Percentiles rank a stretch among this genome's conserved stretches.
Conservation (phyloP, 306 rosid genomes). For the apple (Malus domestica) region DNA sequence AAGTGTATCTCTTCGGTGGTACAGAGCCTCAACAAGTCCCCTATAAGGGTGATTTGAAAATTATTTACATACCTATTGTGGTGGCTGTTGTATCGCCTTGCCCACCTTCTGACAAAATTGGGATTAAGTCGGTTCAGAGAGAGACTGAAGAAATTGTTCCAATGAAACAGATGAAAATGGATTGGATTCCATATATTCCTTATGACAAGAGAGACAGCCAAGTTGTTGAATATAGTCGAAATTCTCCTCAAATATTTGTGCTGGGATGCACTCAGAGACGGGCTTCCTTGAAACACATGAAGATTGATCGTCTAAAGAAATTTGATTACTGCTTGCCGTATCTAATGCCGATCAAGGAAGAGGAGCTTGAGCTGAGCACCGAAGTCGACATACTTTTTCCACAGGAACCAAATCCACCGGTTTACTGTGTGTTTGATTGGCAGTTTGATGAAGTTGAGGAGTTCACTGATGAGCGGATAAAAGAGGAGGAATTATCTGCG, state of each 20-base stretch:
- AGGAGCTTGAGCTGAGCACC: not conserved
- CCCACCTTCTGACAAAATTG: slow-evolving; percentile 87
- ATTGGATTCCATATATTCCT: slow-evolving; percentile 91
- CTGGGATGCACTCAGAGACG: slow-evolving; percentile 90
- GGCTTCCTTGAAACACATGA: slow-evolving; percentile 20
- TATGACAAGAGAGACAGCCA: slow-evolving; percentile 58
- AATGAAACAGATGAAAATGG: slow-evolving; percentile 98
- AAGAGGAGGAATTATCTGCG: not conserved
- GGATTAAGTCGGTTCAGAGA: slow-evolving; percentile 86
- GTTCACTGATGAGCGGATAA: not conserved
- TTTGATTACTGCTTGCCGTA: slow-evolving; percentile 17
- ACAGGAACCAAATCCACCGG: not conserved
- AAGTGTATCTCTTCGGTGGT: slow-evolving; percentile 76
- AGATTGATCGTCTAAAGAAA: slow-evolving; percentile 10
- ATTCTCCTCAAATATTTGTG: slow-evolving; percentile 60
- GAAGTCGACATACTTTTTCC: not conserved
- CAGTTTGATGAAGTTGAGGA: slow-evolving; percentile 1
- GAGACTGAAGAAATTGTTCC: slow-evolving; percentile 85
- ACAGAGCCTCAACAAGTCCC: slow-evolving; percentile 39
- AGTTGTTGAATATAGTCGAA: slow-evolving; percentile 41
- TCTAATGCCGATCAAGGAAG: not conserved
- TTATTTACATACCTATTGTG: not conserved
- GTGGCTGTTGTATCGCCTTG: slow-evolving; percentile 62
- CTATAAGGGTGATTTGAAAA: not conserved
- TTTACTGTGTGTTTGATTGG: not conserved